phyloP scores from a whole-genome alignment of 441 rosid species.

The Arabidopsis lyrata region DNA sequence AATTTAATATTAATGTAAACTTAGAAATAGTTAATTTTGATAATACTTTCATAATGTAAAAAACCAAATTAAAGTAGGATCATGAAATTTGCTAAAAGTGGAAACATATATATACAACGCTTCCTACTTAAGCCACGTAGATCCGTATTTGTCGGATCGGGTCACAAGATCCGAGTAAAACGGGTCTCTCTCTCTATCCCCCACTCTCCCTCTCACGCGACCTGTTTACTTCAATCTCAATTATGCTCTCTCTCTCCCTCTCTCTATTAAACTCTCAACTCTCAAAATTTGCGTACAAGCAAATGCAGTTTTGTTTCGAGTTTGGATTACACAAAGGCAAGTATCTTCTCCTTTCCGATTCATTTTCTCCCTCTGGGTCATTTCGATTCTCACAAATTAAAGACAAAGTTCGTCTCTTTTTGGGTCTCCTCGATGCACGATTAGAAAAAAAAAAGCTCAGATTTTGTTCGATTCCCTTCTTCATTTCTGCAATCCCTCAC shows the following conservation, averaged over 20 bases:
- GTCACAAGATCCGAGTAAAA: constrained; percentile 40
- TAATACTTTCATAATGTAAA: background rate
- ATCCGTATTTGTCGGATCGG: constrained; percentile 39
- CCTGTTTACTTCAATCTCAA: constrained; percentile 23
- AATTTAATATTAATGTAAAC: background rate
- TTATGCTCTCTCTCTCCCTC: constrained; percentile 15
- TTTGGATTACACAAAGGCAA: constrained; percentile 40
- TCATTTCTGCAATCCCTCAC: background rate
- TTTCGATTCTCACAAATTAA: background rate
- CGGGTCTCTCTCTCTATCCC: constrained; percentile 41
- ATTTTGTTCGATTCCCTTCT: constrained; percentile 13
- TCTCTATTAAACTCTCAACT: constrained; percentile 20
- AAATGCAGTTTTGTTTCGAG: constrained; percentile 35
- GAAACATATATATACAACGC: background rate
- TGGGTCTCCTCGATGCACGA: background rate
- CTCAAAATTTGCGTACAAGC: constrained; percentile 24
- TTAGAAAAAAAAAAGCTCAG: background rate
- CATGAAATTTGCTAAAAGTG: constrained; percentile 7
- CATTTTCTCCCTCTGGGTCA: constrained; percentile 28
- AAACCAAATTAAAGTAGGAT: background rate
- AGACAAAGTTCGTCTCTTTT: constrained; percentile 16
- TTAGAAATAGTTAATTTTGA: too few relatives aligned
- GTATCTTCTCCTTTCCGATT: constrained; percentile 18
- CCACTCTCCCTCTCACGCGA: constrained; percentile 29
- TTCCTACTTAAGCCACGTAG: background rate